Evolutionary conservation across 2,329 filamentous ascomycete species (phyloP), one percentile per base, ranked within the genome.

Genomic region (Diaporthe sp.): DNA sequence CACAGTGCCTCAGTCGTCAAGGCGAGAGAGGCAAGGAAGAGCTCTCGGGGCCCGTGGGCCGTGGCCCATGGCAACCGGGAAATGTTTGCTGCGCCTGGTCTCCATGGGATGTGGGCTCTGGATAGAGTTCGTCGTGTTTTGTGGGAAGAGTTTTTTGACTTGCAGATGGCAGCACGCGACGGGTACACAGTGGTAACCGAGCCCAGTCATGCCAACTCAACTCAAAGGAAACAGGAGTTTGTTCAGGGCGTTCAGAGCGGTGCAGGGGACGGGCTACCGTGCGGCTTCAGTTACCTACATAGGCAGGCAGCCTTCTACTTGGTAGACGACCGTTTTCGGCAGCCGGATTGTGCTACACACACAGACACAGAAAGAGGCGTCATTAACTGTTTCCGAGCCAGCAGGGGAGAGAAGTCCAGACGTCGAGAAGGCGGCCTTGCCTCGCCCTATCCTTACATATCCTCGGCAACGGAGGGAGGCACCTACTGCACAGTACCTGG

Each of bases 311-410:
- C 25, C 65, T 39, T 53, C 31, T 53, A 31, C 31, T 5, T 31
- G 31, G 31, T 31, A 20, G 34, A 49, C 15, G 65, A 42, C 22
- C 49, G 65, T 70, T 70, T 53, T 55, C 49, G 63, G 63, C 47
- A 68, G 63, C 63, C 63, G 47, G 63, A 13, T 68, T 68, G 63
- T 68, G 63, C 47, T 28, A 65, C 61, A 47, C 60, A 34, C 61
- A 47, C 61, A 49, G 42, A 49, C 42, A 65, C 10, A 65, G 10
- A 39, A 22, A 68, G 47, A 39, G 31, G 31, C 63, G 65, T 70
- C 65, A 70, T 70, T 47, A 28, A 70, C 34, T 70, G 65, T 70
- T 70, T 70, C 65, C 65, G 53, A 70, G 47, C 55, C 65, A 70
- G 31, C 65, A 55, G 65, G 65, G 63, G 65, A 70, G 47, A 39